Percentiles rank a stretch among this genome's conserved stretches.
Evolutionary conservation across 306 rosid species (phyloP).

Genomic region (Inga laurina): DNA sequence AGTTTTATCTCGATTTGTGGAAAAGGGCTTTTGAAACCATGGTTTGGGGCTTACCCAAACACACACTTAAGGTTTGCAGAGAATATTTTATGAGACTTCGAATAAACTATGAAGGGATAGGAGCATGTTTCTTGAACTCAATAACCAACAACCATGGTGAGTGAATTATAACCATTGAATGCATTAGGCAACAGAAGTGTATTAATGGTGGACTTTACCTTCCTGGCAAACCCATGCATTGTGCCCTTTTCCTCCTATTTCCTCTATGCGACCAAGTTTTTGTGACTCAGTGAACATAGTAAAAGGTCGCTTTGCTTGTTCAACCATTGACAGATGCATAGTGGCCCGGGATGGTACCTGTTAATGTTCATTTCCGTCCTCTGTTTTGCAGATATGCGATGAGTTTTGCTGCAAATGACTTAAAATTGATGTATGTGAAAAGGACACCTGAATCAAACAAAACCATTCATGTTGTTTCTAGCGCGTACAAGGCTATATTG

Average conservation of each 20-base stretch:
- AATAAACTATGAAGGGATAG: not conserved
- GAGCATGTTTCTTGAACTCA: not conserved
- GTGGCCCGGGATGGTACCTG: not conserved
- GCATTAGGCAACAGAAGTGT: not conserved
- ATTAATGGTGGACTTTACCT: not conserved
- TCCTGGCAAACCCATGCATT: not conserved
- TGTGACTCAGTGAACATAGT: slow-evolving; percentile 10
- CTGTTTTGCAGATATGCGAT: slow-evolving; percentile 70
- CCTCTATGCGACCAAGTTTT: slow-evolving; percentile 14
- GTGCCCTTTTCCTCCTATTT: not conserved
- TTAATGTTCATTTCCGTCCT: slow-evolving; percentile 20
- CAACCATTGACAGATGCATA: slow-evolving; percentile 17
- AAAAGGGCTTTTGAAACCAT: too few relatives aligned
- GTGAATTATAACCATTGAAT: not conserved
- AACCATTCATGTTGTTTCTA: slow-evolving; percentile 79
- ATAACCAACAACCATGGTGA: not conserved
- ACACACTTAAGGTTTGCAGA: not conserved
- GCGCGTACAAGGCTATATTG: slow-evolving; percentile 82
- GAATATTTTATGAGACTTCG: not conserved
- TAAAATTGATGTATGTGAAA: slow-evolving; percentile 67
- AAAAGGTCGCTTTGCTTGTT: slow-evolving; percentile 1
- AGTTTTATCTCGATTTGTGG: too few relatives aligned
- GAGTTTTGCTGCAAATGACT: slow-evolving; percentile 79
- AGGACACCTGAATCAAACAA: slow-evolving; percentile 74
- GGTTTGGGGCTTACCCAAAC: too few relatives aligned